Evolutionary conservation across 768 basidiomycete genomes (phyloP).

Genomic region (Chalciporus sphaerocephalus): DNA sequence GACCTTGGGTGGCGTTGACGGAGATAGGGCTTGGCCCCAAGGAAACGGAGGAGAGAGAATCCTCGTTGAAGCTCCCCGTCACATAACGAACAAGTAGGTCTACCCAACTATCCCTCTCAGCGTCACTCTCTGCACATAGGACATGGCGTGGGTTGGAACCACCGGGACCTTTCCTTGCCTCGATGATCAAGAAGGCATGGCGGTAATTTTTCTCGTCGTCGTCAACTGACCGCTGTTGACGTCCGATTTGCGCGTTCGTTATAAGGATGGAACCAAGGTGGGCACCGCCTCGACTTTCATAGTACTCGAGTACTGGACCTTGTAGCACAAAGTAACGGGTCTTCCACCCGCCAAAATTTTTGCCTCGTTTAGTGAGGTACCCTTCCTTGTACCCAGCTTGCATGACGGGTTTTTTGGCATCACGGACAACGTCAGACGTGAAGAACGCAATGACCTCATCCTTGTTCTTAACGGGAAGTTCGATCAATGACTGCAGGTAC

Average conservation of each 20-base stretch:
- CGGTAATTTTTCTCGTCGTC: constrained; percentile 93
- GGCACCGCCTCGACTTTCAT: constrained; percentile 86
- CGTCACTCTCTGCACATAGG: constrained; percentile 93
- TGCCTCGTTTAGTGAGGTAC: constrained; percentile 91
- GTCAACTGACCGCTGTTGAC: constrained; percentile 69
- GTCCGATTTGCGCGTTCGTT: constrained; percentile 92
- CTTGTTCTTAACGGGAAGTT: constrained; percentile 81
- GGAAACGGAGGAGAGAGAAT: constrained; percentile 43
- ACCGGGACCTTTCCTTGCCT: constrained; percentile 69
- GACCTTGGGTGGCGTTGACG: constrained; percentile 24
- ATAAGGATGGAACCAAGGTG: constrained; percentile 89
- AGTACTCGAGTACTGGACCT: constrained; percentile 89
- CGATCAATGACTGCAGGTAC: constrained; percentile 81
- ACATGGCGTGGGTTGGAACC: constrained; percentile 80
- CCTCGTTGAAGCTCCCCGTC: constrained; percentile 74
- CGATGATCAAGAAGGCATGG: constrained; percentile 96
- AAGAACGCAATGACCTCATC: constrained; percentile 90
- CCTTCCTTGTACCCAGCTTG: constrained; percentile 89
- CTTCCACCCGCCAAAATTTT: constrained; percentile 98
- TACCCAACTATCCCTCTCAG: constrained; percentile 92
- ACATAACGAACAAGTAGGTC: constrained; percentile 88
- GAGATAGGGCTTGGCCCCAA: constrained; percentile 31
- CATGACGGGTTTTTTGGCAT: constrained; percentile 69
- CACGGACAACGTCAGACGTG: constrained; percentile 81
- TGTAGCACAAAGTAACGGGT: constrained; percentile 92